Evolutionary conservation across 768 basidiomycete species (phyloP).

Genomic region (Austroboletus eburneus): DNA sequence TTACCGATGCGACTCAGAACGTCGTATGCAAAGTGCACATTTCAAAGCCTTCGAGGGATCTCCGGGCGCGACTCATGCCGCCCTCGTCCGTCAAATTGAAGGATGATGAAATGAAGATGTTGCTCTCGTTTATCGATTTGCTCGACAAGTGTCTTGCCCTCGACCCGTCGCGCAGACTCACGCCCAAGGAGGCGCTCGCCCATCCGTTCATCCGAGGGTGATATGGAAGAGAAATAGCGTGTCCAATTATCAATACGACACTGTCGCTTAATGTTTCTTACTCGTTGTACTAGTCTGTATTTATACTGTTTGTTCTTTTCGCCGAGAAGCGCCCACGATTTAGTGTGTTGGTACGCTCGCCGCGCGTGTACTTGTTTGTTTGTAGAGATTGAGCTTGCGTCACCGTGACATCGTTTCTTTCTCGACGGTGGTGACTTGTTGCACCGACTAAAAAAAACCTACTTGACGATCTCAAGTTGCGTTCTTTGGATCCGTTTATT

Average conservation of each 20-base stretch:
- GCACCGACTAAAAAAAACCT: too few species aligned
- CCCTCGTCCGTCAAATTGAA: conserved; percentile 72
- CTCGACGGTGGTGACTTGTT: too few species aligned
- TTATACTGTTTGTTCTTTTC: too few species aligned
- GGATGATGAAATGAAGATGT: conserved; percentile 82
- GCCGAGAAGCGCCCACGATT: too few species aligned
- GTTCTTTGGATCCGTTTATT: too few species aligned
- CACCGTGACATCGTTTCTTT: too few species aligned
- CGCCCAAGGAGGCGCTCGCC: conserved; percentile 83
- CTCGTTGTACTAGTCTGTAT: too few species aligned
- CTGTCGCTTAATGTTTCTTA: conserved; percentile 17
- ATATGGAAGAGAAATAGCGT: not conserved
- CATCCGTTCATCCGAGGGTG: conserved; percentile 81
- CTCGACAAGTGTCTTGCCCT: conserved; percentile 87
- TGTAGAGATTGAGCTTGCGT: too few species aligned
- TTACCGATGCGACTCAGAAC: conserved; percentile 52
- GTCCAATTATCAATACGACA: conserved; percentile 4
- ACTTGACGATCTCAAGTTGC: too few species aligned
- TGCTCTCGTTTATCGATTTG: conserved; percentile 81
- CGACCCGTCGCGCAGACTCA: conserved; percentile 81
- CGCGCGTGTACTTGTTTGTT: too few species aligned
- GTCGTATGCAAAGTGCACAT: conserved; percentile 77
- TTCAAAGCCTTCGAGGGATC: conserved; percentile 76
- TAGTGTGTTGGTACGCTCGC: too few species aligned
- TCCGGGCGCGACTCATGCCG: conserved; percentile 80